Percentiles rank a stretch among this genome's conserved stretches.
Evolutionary conservation across 805 yeast species (phyloP).

Genomic region (Torulaspora quercuum): DNA sequence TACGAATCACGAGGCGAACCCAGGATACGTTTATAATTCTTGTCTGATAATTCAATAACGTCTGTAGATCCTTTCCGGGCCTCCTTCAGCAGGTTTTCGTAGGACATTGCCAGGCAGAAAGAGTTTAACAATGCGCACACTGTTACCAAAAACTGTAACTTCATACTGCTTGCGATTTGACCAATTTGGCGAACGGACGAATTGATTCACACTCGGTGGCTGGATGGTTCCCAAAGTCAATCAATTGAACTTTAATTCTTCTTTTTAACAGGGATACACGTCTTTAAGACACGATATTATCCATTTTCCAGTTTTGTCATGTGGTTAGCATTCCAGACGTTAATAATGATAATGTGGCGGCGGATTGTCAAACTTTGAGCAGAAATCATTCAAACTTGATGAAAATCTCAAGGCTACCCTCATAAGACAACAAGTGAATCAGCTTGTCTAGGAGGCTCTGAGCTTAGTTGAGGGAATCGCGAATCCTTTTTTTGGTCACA

Average conservation of each 20-base stretch:
- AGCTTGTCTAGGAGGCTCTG: too few species aligned
- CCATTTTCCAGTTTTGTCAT: too few species aligned
- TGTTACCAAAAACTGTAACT: conserved; percentile 9
- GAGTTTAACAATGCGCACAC: conserved; percentile 10
- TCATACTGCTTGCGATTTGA: conserved; percentile 9
- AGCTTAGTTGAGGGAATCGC: too few species aligned
- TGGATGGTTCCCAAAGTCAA: too few species aligned
- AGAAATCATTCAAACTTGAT: neutral
- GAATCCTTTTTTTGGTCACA: too few species aligned
- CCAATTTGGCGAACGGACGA: neutral
- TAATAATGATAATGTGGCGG: conserved; percentile 1
- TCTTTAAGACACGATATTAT: too few species aligned
- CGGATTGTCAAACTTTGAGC: conserved; percentile 3
- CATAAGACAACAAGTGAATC: too few species aligned
- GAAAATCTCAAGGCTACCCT: too few species aligned
- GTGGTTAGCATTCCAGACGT: conserved; percentile 2
- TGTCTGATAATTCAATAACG: conserved; percentile 52
- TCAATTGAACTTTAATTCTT: conserved; percentile 1
- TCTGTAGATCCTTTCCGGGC: conserved; percentile 34
- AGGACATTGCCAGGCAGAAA: conserved; percentile 20
- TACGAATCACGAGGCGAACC: conserved; percentile 65
- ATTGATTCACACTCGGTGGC: too few species aligned
- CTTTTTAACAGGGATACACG: too few species aligned
- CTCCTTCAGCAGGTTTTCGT: conserved; percentile 28
- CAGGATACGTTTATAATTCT: conserved; percentile 54